Conservation (phyloP, 2,329 filamentous ascomycete species). For the Elsinoe arachidis region DNA sequence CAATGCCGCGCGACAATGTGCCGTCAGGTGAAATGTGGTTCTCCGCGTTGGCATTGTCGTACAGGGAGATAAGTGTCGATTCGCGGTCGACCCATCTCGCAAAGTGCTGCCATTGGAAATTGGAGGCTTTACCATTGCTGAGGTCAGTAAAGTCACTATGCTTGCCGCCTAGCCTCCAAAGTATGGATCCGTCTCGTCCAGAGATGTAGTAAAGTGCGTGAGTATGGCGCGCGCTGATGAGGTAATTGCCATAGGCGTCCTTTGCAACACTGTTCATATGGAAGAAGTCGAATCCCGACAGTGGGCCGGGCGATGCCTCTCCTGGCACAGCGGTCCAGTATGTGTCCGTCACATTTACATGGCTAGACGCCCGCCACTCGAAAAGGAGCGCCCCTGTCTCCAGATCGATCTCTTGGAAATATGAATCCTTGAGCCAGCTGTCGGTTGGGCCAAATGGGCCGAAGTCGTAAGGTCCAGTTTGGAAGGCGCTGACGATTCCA, state of each 20-base stretch:
- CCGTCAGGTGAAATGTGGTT: background rate
- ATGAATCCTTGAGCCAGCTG: slow-evolving; percentile 35
- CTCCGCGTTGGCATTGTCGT: slow-evolving; percentile 45
- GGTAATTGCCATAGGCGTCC: slow-evolving; percentile 38
- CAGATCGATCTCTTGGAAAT: slow-evolving; percentile 41
- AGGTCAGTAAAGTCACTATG: slow-evolving; percentile 30
- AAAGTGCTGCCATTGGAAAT: slow-evolving; percentile 29
- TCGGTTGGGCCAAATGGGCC: slow-evolving; percentile 16
- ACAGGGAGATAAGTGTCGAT: slow-evolving; percentile 40
- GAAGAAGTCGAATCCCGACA: slow-evolving; percentile 41
- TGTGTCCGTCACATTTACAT: slow-evolving; percentile 28
- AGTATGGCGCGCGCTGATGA: slow-evolving; percentile 38
- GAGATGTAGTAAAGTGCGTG: slow-evolving; percentile 39
- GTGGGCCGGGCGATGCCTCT: slow-evolving; percentile 18
- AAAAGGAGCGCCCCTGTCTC: slow-evolving; percentile 37
- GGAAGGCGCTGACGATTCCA: slow-evolving; percentile 20
- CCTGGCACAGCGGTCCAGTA: slow-evolving; percentile 31
- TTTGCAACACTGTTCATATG: slow-evolving; percentile 46
- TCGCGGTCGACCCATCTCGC: slow-evolving; percentile 24
- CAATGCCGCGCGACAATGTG: background rate
- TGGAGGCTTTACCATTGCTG: slow-evolving; percentile 21
- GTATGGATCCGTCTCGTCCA: slow-evolving; percentile 34
- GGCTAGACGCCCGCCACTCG: slow-evolving; percentile 41
- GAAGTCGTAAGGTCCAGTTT: slow-evolving; percentile 21
- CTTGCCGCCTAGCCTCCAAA: slow-evolving; percentile 42